Conservation (phyloP, 345 rosid genomes). For the Hibiscus trionum region DNA sequence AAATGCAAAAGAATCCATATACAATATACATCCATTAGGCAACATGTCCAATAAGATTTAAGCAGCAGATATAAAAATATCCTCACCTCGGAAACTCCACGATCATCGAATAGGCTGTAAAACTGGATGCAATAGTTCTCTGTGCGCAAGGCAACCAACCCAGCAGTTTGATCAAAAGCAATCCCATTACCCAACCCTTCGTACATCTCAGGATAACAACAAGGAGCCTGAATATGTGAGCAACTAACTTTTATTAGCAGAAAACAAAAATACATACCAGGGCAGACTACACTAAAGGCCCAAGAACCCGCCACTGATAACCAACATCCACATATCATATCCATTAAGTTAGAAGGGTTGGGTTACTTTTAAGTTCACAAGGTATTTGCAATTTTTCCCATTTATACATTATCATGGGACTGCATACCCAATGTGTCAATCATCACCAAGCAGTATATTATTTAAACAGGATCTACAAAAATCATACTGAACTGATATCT, state of each 20-base stretch:
- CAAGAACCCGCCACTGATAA: not conserved
- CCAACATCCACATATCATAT: not conserved
- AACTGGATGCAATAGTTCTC: conserved; percentile 76
- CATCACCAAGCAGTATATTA: not conserved
- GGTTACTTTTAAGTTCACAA: not conserved
- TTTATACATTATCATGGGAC: not conserved
- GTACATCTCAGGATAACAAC: conserved; percentile 44
- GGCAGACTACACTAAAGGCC: not conserved
- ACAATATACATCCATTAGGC: not conserved
- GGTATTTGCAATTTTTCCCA: not conserved
- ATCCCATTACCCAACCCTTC: conserved; percentile 40
- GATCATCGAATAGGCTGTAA: conserved; percentile 78
- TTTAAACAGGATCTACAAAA: not conserved
- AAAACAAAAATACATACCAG: not conserved
- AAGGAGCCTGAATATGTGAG: conserved; percentile 49
- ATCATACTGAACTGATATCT: not conserved
- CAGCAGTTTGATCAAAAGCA: conserved; percentile 62
- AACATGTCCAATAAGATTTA: not conserved
- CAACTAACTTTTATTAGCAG: not conserved
- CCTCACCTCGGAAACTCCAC: conserved; percentile 73
- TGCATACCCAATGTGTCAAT: not conserved
- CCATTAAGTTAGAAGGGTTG: not conserved
- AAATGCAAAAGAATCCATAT: not conserved
- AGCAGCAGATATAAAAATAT: not conserved
- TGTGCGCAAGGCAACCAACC: conserved; percentile 68